Percentiles rank a stretch among this genome's conserved stretches.
phyloP scores from a whole-genome alignment of 2,329 filamentous ascomycete genomes.

The Penicillium verrucosum region DNA sequence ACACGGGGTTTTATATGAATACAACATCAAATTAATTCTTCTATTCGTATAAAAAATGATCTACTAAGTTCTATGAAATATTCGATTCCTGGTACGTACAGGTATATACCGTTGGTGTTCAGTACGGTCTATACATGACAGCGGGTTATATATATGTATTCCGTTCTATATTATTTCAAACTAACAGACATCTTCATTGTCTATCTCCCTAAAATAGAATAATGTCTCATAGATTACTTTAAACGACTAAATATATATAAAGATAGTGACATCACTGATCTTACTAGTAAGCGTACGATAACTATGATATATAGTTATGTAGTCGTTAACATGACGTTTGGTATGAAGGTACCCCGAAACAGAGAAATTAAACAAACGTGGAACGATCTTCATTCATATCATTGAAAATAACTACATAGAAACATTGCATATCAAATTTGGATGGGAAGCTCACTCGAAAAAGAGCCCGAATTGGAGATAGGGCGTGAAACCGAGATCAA shows the following conservation, averaged over 20 bases:
- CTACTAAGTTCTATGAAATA: background rate
- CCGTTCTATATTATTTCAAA: background rate
- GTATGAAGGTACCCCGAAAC: background rate
- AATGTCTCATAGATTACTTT: background rate
- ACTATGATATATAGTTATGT: background rate
- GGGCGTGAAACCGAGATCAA: background rate
- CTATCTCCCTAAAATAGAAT: background rate
- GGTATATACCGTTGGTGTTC: slow-evolving; percentile 1
- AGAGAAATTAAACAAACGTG: background rate
- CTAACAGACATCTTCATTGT: no score
- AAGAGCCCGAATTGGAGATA: background rate
- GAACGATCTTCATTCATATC: background rate
- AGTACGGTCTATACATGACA: slow-evolving; percentile 4
- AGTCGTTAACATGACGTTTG: background rate
- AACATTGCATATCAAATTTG: background rate
- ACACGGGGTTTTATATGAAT: background rate
- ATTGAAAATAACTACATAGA: background rate
- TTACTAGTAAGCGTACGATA: background rate
- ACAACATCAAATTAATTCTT: background rate
- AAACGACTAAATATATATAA: background rate
- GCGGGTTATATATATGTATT: slow-evolving; percentile 4
- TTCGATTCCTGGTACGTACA: background rate
- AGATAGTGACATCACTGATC: background rate
- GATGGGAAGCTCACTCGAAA: background rate
- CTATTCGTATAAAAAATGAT: background rate